Conservation (phyloP, 2,329 filamentous ascomycete genomes). For the Trichophyton rubrum region DNA sequence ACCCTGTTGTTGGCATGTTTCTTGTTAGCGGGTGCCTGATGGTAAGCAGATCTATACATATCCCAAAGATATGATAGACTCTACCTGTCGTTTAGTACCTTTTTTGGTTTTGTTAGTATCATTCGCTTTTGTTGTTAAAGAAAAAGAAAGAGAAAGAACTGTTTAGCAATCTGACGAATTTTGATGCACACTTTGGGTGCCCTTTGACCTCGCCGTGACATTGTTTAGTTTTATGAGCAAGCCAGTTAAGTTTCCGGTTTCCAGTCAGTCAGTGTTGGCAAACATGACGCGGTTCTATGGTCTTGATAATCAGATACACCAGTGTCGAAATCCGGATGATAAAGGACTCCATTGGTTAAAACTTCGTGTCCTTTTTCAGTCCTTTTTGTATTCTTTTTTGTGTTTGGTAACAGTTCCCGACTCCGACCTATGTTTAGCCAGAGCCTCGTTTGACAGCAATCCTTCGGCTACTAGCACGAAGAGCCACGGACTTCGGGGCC, state of each 20-base stretch:
- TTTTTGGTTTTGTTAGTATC: neutral
- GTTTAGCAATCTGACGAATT: neutral
- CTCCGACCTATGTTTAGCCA: too few relatives aligned
- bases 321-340: too few relatives aligned
- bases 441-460: too few relatives aligned
- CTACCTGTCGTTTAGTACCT: neutral
- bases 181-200: neutral
- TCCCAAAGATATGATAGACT: slow-evolving; percentile 62
- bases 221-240: neutral
- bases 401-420: too few relatives aligned
- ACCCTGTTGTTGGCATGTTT: slow-evolving; percentile 71
- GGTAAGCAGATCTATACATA: slow-evolving; percentile 88
- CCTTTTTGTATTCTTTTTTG: too few relatives aligned
- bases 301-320: neutral
- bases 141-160: neutral
- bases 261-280: neutral
- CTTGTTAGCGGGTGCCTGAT: slow-evolving; percentile 83
- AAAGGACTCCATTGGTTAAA: too few relatives aligned
- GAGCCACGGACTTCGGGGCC: neutral
- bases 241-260: neutral
- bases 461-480: neutral
- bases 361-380: too few relatives aligned
- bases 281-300: neutral
- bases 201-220: neutral
- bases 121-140: neutral